Evolutionary conservation across 805 yeast genomes (phyloP), one percentile per base, ranked within the genome.

Genomic region (Spathaspora arborariae): DNA sequence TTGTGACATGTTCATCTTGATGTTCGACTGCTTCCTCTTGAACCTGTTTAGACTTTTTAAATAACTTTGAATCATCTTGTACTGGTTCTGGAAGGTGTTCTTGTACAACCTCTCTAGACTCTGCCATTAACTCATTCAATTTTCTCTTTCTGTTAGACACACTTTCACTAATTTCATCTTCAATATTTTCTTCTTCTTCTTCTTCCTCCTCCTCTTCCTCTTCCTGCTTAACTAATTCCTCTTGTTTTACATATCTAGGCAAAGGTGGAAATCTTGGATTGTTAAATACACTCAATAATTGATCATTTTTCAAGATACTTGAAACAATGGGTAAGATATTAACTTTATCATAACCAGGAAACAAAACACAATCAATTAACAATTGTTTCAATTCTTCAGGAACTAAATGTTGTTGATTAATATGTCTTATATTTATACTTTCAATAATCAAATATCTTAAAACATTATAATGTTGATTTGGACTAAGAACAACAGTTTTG

Each of bases 221-320:
- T 19, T 65, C 70, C 13, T 74, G 75, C 27, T 70, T 66, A 39
- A 68, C 60, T 30, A 79, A 82, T 16, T 22, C 58, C 58, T 50
- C 55, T 30, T 44, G 60, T 49, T 51, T 58, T 36, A 56, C 51
- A 34, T 51, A 63, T 11, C 52, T 51, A 5, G 71, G 68, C 42
- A 67, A 56, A 6, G 71, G 72, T 2, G 96, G 96, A 54, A 88
- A 78, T 56, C 94, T 73, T 37, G 96, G 96, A 56, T 85, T 85
- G 45, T 80, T 75, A 54, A 88, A 71, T 1, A 85, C 70, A 56
- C 87, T 79, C 37, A 83, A 59, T 18, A 78, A 58, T 7, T 72
- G 76, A 56, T 81, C 79, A 37, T 74, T 63, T 3, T 72, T 72
- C 49, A 85, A 59, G 5, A 85, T 57, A 2, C 71, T 65, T 10